Evolutionary conservation across 2,329 filamentous ascomycete genomes (phyloP), one percentile per base, ranked within the genome.

Genomic region (Cryphonectria naterciae): DNA sequence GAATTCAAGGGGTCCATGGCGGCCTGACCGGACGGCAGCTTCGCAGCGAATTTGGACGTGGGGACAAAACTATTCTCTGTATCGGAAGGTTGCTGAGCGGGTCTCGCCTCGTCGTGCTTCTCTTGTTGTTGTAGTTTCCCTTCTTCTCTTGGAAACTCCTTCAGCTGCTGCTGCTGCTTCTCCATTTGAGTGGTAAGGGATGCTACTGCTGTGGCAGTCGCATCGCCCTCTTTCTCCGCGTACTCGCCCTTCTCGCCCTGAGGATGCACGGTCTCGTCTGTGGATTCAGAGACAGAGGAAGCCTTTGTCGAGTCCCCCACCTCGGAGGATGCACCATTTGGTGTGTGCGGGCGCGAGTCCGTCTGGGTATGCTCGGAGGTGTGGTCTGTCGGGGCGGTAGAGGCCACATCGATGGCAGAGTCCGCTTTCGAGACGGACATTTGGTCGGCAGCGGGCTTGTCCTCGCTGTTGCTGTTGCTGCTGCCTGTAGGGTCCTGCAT

Each of bases 261-360:
- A 17, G 79, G 80, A 61, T 84, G 82, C 1, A 88, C 78, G 5
- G 88, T 90, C 76, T 89, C 88, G 71, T 90, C 86, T 1, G 88
- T 90, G 1, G 86, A 87, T 72, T 90, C 89, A 7, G 88, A 91
- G 13, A 91, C 77, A 0, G 89, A 91, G 0, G 88, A 91, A 4
- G 89, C 89, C 74, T 87, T 88, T 8, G 89, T 91, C 2, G 88
- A 91, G 65, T 86, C 84, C 19, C 84, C 87, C 54, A 85, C 81
- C 70, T 90, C 88, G 7, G 87, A 90, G 22, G 83, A 83, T 28
- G 80, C 80, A 61, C 84, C 83, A 32, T 85, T 77, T 0, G 88
- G 88, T 19, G 88, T 90, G 15, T 85, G 79, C 5, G 88, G 87
- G 67, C 86, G 86, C 2, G 88, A 91, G 77, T 90, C 88, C 32